Percentiles rank a stretch among this genome's conserved stretches.
phyloP scores from a whole-genome alignment of 2,329 filamentous ascomycete genomes.

The Colletotrichum somersetense region DNA sequence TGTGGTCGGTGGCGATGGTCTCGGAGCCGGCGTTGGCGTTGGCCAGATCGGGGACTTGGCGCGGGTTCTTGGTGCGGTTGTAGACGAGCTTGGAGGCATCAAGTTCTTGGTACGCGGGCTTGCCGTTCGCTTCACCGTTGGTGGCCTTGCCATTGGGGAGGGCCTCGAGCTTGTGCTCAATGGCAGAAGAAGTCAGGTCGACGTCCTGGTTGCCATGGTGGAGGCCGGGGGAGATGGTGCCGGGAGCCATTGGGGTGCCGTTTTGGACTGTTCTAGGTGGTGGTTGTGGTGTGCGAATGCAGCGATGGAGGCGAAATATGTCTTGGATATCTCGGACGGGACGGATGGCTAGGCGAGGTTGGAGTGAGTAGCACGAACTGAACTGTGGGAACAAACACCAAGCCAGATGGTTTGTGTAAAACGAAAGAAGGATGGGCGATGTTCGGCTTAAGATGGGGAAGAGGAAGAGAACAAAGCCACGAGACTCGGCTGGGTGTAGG shows the following conservation, averaged over 20 bases:
- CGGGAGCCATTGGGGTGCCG: slow-evolving; percentile 46
- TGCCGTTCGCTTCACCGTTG: slow-evolving; percentile 49
- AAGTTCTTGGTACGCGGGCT: slow-evolving; percentile 68
- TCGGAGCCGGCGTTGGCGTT: slow-evolving; percentile 60
- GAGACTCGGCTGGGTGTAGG: neutral
- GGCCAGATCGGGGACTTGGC: slow-evolving; percentile 65
- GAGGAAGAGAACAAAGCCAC: slow-evolving; percentile 35
- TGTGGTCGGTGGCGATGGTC: slow-evolving; percentile 84
- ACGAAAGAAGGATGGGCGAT: slow-evolving; percentile 17
- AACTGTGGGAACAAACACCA: neutral
- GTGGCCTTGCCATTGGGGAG: slow-evolving; percentile 44
- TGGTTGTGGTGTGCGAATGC: neutral
- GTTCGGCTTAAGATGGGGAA: slow-evolving; percentile 28
- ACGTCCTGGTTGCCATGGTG: slow-evolving; percentile 63
- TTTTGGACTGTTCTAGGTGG: neutral
- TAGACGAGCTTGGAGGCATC: slow-evolving; percentile 76
- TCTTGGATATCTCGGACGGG: slow-evolving; percentile 27
- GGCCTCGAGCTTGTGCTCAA: slow-evolving; percentile 62
- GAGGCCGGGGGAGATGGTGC: slow-evolving; percentile 45
- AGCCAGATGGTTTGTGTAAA: neutral
- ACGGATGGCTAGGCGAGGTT: neutral
- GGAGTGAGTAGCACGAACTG: slow-evolving; percentile 1
- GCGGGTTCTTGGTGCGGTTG: slow-evolving; percentile 63
- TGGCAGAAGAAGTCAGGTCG: slow-evolving; percentile 65
- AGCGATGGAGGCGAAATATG: neutral